Base-by-base conservation (phyloP, 2,329 filamentous ascomycete genomes). In the Ophiostoma sp. region DNA sequence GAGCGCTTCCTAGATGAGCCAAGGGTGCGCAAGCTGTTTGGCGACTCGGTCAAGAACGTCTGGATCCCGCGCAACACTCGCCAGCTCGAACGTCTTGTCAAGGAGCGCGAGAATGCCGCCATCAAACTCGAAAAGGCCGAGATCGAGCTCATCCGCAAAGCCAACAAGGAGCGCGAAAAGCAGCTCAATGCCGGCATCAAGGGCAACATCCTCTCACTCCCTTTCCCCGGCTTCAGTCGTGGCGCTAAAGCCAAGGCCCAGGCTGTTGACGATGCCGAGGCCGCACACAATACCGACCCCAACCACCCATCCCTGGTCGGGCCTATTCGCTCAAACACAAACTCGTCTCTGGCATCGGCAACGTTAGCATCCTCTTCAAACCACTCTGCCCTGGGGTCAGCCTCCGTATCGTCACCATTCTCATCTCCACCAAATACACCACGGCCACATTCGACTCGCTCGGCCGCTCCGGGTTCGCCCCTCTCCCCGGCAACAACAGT, bases 101-200 rank as follows among this genome's bases (percentile, higher is more conserved):
- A 89, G 67, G 87, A 94, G 69, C 87, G 94, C 47, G 87, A 96
- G 73, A 84, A 87, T 68, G 85, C 85, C 4, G 89, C 92, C 1
- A 86, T 90, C 77, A 89, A 91, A 73, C 85, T 98, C 3, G 94
- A 98, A 76, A 85, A 81, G 69, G 92, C 91, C 14, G 92, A 97
- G 78, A 90, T 93, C 42, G 87, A 89, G 72, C 83, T 97, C 5
- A 91, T 97, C 76, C 88, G 88, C 72, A 81, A 87, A 63, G 89
- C 89, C 8, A 92, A 92, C 74, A 83, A 80, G 65, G 85, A 85
- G 55, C 83, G 86, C 65, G 76, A 85, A 64, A 88, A 88, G 77
- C 69, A 72, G 40, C 72, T 75, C 11, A 36, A 14, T 6, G 63
- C 63, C 27, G 73, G 73, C 42, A 75, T 66, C 42, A 64, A 64